These are phyloP conservation scores for Angomonas ambiguus DNA, from an alignment of 208 protist genomes.

Conservation along the genomic window DNA sequence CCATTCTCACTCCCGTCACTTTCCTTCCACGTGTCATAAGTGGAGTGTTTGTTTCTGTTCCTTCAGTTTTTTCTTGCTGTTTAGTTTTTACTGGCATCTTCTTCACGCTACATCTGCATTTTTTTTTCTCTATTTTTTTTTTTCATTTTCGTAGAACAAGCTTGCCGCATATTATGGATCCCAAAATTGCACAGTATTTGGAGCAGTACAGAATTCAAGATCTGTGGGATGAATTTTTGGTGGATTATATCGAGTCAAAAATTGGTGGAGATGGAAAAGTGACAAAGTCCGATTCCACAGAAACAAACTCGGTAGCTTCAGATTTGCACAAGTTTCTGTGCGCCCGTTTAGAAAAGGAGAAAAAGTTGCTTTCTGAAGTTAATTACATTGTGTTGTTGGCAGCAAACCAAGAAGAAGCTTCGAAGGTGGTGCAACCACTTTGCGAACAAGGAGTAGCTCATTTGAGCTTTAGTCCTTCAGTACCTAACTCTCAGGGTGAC, in stretches of 20 bases:
- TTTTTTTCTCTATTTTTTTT: conserved; percentile 1
- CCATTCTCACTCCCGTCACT: no score
- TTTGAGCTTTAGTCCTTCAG: background rate
- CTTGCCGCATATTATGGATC: background rate
- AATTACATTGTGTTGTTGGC: background rate
- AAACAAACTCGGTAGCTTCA: background rate
- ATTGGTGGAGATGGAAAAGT: background rate
- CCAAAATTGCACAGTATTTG: background rate
- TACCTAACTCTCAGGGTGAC: background rate
- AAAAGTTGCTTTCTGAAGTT: background rate
- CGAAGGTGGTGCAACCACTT: background rate
- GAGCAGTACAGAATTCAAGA: conserved; percentile 2
- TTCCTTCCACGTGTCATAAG: no score
- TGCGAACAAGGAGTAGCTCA: background rate
- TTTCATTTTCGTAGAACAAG: background rate
- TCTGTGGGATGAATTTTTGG: conserved; percentile 7
- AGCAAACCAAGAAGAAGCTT: background rate
- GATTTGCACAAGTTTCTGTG: background rate
- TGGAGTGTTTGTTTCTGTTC: no score
- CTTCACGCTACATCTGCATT: no score
- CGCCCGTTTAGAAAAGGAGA: background rate
- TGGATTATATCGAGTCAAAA: background rate
- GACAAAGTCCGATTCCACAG: background rate
- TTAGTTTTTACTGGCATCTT: no score
- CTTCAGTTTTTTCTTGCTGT: no score